Evolutionary conservation across 2,329 filamentous ascomycete genomes (phyloP).

Genomic region (Fusarium euwallaceae): DNA sequence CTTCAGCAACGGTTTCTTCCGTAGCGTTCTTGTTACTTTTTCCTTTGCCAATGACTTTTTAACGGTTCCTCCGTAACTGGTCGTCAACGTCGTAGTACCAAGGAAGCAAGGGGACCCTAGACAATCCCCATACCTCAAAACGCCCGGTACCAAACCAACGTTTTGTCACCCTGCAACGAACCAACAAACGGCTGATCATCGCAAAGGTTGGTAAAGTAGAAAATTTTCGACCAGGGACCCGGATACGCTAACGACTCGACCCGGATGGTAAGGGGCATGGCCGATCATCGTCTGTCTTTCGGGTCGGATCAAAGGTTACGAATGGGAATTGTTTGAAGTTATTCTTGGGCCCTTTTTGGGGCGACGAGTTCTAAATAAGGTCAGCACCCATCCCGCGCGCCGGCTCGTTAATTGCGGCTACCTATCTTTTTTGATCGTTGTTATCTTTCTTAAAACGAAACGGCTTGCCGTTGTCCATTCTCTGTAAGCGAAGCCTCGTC

Average conservation of each 20-base stretch:
- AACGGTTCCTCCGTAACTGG: background rate
- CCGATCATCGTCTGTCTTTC: too few species aligned
- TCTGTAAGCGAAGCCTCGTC: background rate
- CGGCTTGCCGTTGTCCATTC: background rate
- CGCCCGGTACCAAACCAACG: background rate
- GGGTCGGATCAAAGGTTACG: too few species aligned
- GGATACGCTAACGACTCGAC: background rate
- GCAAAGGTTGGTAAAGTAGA: too few species aligned
- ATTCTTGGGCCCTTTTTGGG: background rate
- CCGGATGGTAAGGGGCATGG: too few species aligned
- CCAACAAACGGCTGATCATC: background rate
- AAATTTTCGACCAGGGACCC: background rate
- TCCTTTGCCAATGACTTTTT: too few species aligned
- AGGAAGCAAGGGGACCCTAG: background rate
- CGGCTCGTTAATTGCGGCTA: background rate
- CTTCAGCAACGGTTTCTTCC: too few species aligned
- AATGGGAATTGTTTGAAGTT: background rate
- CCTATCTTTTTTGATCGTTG: background rate
- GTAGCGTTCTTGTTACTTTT: too few species aligned
- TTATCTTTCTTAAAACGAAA: conserved; percentile 2
- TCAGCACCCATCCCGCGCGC: background rate
- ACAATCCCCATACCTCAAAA: background rate
- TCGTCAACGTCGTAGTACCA: background rate
- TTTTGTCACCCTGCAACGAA: background rate
- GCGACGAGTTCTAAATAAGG: background rate